A percentile compares a stretch with the other conserved stretches of the same genome.
Conservation (phyloP, 31 red algal species). For the Porphyra umbilicalis region DNA sequence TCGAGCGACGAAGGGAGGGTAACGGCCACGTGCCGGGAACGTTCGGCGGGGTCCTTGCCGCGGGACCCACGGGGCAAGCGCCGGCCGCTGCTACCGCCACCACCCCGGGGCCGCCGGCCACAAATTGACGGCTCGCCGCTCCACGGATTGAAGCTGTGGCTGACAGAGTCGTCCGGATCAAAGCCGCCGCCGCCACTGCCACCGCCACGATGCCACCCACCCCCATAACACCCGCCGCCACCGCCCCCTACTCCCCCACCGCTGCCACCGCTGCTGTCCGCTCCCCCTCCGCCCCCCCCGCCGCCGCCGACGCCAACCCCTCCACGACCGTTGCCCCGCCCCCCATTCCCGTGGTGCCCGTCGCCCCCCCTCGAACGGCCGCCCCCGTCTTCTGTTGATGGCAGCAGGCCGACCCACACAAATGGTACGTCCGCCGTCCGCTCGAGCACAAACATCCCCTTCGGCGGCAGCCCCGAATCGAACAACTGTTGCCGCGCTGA, state of each 20-base stretch:
- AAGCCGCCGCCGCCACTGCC: neutral
- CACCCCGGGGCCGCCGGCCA: neutral
- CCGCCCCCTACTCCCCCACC: neutral
- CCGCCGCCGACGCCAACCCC: neutral
- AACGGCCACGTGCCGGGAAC: conserved; percentile 13
- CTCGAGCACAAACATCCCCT: conserved; percentile 30
- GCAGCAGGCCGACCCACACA: conserved; percentile 47
- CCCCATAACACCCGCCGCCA: conserved; percentile 8
- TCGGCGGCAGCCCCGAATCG: conserved; percentile 34
- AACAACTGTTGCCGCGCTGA: conserved; percentile 43
- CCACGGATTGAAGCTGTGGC: neutral
- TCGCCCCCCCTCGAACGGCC: neutral
- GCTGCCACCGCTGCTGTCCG: too few species aligned
- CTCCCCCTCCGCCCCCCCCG: neutral
- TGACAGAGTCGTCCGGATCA: conserved; percentile 2
- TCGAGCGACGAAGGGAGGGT: conserved; percentile 25
- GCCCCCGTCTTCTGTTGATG: neutral
- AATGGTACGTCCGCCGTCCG: conserved; percentile 32
- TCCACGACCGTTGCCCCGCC: neutral
- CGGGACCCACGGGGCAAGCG: neutral
- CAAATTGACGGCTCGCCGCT: neutral
- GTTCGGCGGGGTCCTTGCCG: neutral
- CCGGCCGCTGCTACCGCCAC: neutral
- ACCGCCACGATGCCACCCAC: too few species aligned
- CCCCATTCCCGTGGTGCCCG: neutral